Conservation (phyloP, 768 basidiomycete genomes). For the Hypsizygus marmoreus region DNA sequence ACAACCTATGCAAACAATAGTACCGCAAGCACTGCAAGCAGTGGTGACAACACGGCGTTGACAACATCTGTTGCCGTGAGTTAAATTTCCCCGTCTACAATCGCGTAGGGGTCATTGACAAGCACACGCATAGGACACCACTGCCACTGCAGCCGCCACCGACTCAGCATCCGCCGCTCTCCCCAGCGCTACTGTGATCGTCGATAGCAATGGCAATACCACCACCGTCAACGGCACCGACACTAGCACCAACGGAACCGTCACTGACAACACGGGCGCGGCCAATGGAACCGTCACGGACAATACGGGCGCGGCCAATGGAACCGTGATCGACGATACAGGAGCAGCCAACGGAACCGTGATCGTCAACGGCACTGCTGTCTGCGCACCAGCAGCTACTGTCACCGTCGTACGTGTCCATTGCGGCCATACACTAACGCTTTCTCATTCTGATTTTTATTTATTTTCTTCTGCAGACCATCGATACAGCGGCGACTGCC, state of each 20-base stretch:
- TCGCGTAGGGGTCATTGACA: not conserved
- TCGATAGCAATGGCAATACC: not conserved
- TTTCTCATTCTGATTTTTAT: not conserved
- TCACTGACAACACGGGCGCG: not conserved
- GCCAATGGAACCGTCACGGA: slow-evolving; percentile 2
- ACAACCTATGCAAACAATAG: not conserved
- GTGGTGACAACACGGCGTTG: too few relatives aligned
- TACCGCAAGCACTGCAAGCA: too few relatives aligned
- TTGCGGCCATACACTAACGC: not conserved
- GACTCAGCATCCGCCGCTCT: not conserved
- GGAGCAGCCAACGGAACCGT: slow-evolving; percentile 18
- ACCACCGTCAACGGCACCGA: not conserved
- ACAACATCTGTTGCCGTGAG: too few relatives aligned
- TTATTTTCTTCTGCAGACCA: slow-evolving; percentile 7
- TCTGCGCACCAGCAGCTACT: slow-evolving; percentile 8
- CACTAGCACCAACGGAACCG: not conserved
- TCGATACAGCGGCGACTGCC: slow-evolving; percentile 9
- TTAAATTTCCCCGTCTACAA: not conserved
- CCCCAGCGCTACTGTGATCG: not conserved
- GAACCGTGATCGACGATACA: slow-evolving; percentile 1
- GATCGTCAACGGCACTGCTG: slow-evolving; percentile 19
- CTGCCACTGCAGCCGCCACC: not conserved
- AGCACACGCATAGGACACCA: not conserved
- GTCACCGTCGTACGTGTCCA: slow-evolving; percentile 17
- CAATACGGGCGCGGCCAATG: slow-evolving; percentile 7